Base-by-base conservation (phyloP, 306 rosid genomes). In the Lotus japonicus region DNA sequence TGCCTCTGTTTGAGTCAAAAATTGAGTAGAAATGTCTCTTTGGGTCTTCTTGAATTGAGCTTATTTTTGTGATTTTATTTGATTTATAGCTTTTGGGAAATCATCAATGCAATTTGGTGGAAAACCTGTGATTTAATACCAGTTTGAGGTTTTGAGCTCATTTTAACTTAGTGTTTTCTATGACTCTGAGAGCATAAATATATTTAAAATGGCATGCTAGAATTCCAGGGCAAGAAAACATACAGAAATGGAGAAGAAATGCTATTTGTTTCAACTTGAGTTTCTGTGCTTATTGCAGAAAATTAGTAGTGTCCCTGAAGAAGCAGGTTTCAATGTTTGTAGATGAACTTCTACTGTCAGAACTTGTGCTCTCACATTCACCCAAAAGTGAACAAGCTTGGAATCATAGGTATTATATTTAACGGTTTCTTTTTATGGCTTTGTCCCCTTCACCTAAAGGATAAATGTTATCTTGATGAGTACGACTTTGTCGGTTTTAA, bases 321-420 rank as follows among this genome's bases (percentile, higher is more conserved):
- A 68, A 77, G 53, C 57, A 73, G 58, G 54, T 38, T 31, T 57
- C 87, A 1, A 9, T 64, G 53, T 82, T 72, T 44, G 19, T 83
- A 77, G 82, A 86, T 77, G 95, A 94, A 81, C 97, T 94, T 76
- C 67, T 41, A 50, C 72, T 88, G 66, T 88, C 96, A 28, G 78
- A 82, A 9, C 88, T 92, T 46, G 90, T 92, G 66, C 97, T 92
- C 64, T 90, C 97, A 13, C 77, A 43, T 79, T 85, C 91, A 15
- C 89, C 97, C 39, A 92, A 88, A 80, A 86, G 95, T 15, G 97
- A 94, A 66, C 91, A 88, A 70, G 94, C 97, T 26, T 94, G 97
- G 98, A 77, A 76, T 77, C 95, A 90, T 46, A 86, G 98, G 97
- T 90, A 76, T 57, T 15, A 5, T 66, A 51, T 87, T 79, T 84